phyloP scores from a whole-genome alignment of 352 stramenopile genomes.

The Phytopythium mirpurense region DNA sequence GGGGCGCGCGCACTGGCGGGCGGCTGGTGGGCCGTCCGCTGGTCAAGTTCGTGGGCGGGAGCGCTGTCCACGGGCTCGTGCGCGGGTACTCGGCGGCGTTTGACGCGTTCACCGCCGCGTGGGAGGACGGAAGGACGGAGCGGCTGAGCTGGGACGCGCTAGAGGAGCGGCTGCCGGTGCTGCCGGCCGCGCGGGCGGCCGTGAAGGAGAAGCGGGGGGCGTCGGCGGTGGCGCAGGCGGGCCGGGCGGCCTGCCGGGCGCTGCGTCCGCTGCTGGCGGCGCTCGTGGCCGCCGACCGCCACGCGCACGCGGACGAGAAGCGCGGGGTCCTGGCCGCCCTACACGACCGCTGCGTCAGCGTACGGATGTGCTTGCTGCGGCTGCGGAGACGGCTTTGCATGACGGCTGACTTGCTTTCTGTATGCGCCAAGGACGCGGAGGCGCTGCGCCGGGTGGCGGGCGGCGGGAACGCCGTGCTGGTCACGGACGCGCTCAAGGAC shows the following conservation, averaged over 20 bases:
- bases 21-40: not conserved
- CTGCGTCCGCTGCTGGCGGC: not conserved
- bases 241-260: not conserved
- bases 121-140: not conserved
- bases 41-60: not conserved
- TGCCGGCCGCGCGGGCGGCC: not conserved
- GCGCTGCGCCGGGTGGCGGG: not conserved
- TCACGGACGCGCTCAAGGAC: not conserved
- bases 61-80: not conserved
- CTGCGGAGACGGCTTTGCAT: too few species aligned
- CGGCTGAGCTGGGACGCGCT: not conserved
- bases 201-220: not conserved
- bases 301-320: not conserved
- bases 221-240: not conserved
- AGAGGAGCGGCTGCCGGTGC: not conserved
- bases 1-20: not conserved
- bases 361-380: not conserved
- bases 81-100: not conserved
- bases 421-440: not conserved
- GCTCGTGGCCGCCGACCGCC: not conserved
- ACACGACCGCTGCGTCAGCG: not conserved
- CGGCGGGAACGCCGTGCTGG: not conserved
- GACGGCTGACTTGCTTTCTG: not conserved
- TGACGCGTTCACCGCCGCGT: not conserved
- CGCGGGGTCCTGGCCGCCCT: not conserved